Evolutionary conservation across 2,329 filamentous ascomycete species (phyloP).

Genomic region (Fusarium nematophilum): DNA sequence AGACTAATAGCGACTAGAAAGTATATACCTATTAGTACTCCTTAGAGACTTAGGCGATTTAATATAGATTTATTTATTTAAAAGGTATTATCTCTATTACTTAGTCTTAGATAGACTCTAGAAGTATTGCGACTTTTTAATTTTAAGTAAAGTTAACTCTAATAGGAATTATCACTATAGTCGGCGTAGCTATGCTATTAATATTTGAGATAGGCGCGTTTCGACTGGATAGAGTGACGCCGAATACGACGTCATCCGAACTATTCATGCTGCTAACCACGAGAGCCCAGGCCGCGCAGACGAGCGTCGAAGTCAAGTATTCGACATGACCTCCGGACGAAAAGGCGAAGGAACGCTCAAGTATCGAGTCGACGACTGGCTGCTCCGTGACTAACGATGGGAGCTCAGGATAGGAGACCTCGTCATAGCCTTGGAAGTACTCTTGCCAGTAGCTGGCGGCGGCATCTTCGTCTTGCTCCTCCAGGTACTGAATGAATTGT

Average conservation of each 20-base stretch:
- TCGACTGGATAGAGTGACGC: constrained; percentile 56
- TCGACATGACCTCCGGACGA: too few species aligned
- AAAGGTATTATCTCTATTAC: too few species aligned
- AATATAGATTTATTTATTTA: too few species aligned
- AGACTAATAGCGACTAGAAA: too few species aligned
- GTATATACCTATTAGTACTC: too few species aligned
- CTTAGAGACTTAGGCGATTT: too few species aligned
- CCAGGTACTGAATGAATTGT: constrained; percentile 9
- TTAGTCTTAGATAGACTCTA: too few species aligned
- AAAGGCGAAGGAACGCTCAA: neutral
- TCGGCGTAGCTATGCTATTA: constrained; percentile 24
- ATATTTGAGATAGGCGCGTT: constrained; percentile 32
- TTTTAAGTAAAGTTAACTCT: too few species aligned
- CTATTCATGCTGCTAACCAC: constrained; percentile 57
- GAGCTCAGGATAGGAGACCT: constrained; percentile 4
- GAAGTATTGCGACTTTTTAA: too few species aligned
- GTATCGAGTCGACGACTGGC: constrained; percentile 1
- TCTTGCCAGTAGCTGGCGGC: constrained; percentile 11
- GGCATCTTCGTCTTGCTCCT: neutral
- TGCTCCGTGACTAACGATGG: neutral
- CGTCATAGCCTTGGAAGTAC: neutral
- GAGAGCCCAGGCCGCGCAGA: constrained; percentile 60
- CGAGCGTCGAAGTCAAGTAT: constrained; percentile 21
- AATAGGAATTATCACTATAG: too few species aligned
- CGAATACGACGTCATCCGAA: constrained; percentile 54